These are phyloP conservation scores for Nitzschia sp. DNA, from an alignment of 108 stramenopile species.

Conservation along the genomic window DNA sequence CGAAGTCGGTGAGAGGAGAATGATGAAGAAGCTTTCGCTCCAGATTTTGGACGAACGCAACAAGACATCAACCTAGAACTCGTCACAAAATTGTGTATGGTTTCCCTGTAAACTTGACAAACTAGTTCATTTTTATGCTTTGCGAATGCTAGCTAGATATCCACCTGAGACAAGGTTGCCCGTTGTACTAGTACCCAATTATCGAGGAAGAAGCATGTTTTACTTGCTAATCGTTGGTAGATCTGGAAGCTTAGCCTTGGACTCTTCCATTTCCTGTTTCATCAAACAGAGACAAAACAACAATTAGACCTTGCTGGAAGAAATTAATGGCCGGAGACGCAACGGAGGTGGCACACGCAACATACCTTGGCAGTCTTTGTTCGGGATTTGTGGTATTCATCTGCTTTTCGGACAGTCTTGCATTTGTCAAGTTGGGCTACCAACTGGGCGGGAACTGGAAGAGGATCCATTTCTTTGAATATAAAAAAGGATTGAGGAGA, in stretches of 20 bases:
- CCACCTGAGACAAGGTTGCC: no score
- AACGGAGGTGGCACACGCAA: neutral
- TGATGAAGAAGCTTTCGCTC: no score
- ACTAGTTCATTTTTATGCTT: no score
- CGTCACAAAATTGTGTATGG: no score
- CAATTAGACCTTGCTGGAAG: neutral
- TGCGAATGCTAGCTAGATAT: no score
- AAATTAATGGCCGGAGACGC: neutral
- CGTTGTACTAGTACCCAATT: no score
- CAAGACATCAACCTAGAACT: no score
- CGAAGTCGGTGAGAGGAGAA: no score
- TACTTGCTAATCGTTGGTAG: conserved; percentile 3
- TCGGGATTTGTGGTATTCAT: conserved; percentile 39
- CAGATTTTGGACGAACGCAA: no score
- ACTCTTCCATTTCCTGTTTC: conserved; percentile 13
- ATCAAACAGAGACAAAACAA: neutral
- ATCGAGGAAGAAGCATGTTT: no score
- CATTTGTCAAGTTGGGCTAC: conserved; percentile 44
- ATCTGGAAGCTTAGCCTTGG: conserved; percentile 23
- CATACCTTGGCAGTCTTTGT: conserved; percentile 41
- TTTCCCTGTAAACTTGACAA: no score
- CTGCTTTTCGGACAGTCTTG: conserved; percentile 43
- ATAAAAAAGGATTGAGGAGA: neutral
- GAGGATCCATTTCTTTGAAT: conserved; percentile 10
- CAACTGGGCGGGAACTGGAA: conserved; percentile 44